Conservation (phyloP, 2,329 filamentous ascomycete species). For the Neopestalotiopsis clavispora region DNA sequence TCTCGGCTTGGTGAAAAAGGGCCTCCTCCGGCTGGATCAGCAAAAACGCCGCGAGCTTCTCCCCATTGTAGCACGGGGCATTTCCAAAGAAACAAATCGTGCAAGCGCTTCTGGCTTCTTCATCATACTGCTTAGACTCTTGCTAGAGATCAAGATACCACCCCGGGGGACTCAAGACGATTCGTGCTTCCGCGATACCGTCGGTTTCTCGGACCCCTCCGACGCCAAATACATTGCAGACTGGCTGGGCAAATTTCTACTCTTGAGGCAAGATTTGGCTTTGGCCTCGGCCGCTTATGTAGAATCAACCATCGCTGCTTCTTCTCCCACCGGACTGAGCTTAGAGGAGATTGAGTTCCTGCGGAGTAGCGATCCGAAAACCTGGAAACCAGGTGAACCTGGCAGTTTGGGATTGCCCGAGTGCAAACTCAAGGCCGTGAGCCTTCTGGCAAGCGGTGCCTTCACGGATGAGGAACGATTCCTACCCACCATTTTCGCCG, state of each 20-base stretch:
- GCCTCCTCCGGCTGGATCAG: conserved; percentile 56
- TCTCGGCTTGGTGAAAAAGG: conserved; percentile 87
- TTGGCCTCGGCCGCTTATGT: conserved; percentile 31
- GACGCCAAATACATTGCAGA: conserved; percentile 77
- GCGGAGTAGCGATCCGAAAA: conserved; percentile 69
- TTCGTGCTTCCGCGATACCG: conserved; percentile 63
- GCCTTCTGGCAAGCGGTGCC: conserved; percentile 80
- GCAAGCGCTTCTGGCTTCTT: conserved; percentile 68
- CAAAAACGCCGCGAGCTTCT: conserved; percentile 73
- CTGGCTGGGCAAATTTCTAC: conserved; percentile 78
- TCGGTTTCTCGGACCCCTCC: conserved; percentile 68
- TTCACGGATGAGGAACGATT: conserved; percentile 86
- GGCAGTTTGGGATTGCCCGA: conserved; percentile 71
- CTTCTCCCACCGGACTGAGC: conserved; percentile 61
- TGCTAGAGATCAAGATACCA: conserved; percentile 75
- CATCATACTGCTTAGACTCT: conserved; percentile 78
- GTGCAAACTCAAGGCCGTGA: conserved; percentile 71
- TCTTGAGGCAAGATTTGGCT: conserved; percentile 60
- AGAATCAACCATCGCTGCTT: conserved; percentile 33
- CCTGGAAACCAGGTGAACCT: conserved; percentile 65
- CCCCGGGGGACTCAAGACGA: conserved; percentile 82
- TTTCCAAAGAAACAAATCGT: conserved; percentile 62
- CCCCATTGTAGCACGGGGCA: conserved; percentile 70
- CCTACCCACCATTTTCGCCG: conserved; percentile 81
- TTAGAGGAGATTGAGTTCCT: conserved; percentile 72